These are phyloP conservation scores for Colletotrichum noveboracense DNA, from an alignment of 2,329 filamentous ascomycete species.

Conservation along the genomic window DNA sequence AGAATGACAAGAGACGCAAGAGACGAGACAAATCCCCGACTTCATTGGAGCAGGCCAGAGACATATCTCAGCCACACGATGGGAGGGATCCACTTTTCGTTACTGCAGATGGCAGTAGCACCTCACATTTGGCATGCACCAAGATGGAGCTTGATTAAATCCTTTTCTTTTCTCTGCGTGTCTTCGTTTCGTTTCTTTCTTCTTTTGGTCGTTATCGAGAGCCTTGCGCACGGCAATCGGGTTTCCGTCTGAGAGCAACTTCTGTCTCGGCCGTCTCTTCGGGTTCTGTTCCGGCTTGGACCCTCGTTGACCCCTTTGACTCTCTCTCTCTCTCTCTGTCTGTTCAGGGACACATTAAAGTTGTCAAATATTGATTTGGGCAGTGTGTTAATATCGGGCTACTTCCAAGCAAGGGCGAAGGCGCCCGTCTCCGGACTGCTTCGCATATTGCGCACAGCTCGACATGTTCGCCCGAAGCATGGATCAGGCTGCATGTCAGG, in stretches of 20 bases:
- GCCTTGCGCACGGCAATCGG: not conserved
- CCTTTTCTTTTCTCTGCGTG: not conserved
- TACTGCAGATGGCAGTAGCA: not conserved
- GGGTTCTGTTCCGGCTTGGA: not conserved
- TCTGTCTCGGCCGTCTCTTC: not conserved
- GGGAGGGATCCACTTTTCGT: not conserved
- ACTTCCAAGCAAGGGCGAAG: not conserved
- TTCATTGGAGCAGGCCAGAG: slow-evolving; percentile 3
- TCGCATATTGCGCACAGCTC: not conserved
- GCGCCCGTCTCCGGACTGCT: not conserved
- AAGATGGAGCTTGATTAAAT: not conserved
- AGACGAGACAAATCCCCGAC: not conserved
- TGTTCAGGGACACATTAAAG: not conserved
- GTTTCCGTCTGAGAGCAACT: not conserved
- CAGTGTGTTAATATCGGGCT: not conserved
- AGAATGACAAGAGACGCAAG: not conserved
- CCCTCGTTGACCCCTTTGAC: not conserved
- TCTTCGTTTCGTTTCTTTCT: not conserved
- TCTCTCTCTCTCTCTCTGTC: not conserved
- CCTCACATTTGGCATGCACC: not conserved
- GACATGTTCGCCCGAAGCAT: slow-evolving; percentile 5
- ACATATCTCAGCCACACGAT: not conserved
- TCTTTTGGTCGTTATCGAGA: not conserved
- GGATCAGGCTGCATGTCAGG: slow-evolving; percentile 13
- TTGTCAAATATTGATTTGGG: not conserved